Evolutionary conservation across 108 stramenopile species (phyloP).

Genomic region (Skeletonema costatum): DNA sequence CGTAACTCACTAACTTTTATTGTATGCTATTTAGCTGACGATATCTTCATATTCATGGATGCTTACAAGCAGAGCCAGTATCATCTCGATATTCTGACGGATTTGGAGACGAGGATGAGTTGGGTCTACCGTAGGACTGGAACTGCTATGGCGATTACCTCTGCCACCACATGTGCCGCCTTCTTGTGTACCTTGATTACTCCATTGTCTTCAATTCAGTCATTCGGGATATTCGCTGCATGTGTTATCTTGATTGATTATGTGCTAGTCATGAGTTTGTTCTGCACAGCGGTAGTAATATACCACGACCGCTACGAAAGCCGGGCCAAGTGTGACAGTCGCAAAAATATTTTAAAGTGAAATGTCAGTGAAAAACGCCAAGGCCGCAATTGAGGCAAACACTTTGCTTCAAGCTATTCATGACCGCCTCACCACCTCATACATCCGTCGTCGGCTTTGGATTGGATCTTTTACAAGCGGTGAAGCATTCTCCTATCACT

Average conservation of each 20-base stretch:
- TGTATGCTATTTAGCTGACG: slow-evolving; percentile 5
- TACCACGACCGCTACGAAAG: slow-evolving; percentile 54
- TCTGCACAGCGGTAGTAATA: slow-evolving; percentile 62
- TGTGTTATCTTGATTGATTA: slow-evolving; percentile 62
- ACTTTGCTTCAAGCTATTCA: background rate
- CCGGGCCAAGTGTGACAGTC: slow-evolving; percentile 22
- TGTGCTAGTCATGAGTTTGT: slow-evolving; percentile 62
- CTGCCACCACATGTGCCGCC: slow-evolving; percentile 60
- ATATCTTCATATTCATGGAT: slow-evolving; percentile 67
- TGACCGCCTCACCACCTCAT: no score
- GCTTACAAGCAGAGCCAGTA: slow-evolving; percentile 52
- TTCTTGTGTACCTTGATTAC: slow-evolving; percentile 58
- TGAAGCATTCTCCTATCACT: no score
- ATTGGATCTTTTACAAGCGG: no score
- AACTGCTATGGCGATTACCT: slow-evolving; percentile 59
- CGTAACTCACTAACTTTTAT: no score
- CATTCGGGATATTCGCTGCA: slow-evolving; percentile 63
- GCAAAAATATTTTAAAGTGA: no score
- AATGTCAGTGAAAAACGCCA: slow-evolving; percentile 28
- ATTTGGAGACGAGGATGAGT: slow-evolving; percentile 54
- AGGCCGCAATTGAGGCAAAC: slow-evolving; percentile 2
- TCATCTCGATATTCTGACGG: slow-evolving; percentile 29
- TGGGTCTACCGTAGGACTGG: slow-evolving; percentile 62
- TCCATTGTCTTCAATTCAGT: slow-evolving; percentile 44
- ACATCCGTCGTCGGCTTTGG: no score